Base-by-base conservation (phyloP, 495 filamentous ascomycete genomes). In the Aspergillus diversus region DNA sequence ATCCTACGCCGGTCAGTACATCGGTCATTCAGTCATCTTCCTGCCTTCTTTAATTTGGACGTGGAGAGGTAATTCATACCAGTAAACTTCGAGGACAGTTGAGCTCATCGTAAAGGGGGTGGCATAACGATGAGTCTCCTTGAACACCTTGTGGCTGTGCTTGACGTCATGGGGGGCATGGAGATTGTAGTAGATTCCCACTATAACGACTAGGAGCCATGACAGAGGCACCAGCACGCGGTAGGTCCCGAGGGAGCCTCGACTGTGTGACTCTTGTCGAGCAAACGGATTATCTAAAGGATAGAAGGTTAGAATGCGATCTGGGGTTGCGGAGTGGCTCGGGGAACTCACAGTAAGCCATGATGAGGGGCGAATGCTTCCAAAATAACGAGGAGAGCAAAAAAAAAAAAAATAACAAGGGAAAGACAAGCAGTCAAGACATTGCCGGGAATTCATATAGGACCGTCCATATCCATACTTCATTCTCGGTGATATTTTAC, bases 41-140 rank as follows among this genome's bases (percentile, higher is more conserved):
- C n/a, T 46, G 31, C n/a, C 49, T 12, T 27, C 21, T 27, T 27
- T 27, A 27, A 27, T 27, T 27, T 27, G 21, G 21, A 27, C 21
- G 21, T 2, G 21, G 21, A 27, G 33, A 12, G 60, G 31, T 17
- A 33, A 13, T 61, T 27, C 5, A 32, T 77, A 91, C 90, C 91
- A 96, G 80, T 91, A 97, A 63, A 95, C 80, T 42, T 81, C 84
- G 8, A 86, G 86, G 64, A 95, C 86, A 63, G 88, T 73, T 12
- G 82, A 75, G 74, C 89, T 92, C 75, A 90, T 79, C 17, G 89
- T 86, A 75, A 96, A 97, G 0, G 90, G 88, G 2, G 91, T 92
- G 49, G 74, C 74, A 64, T 87, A 83, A 47, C 71, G 73, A 61
- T 80, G 73, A 67, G 89, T 92, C 69, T 91, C 86, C 43, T 83